These are phyloP conservation scores for Bauhinia variegata DNA, from an alignment of 306 rosid species.

Conservation along the genomic window DNA sequence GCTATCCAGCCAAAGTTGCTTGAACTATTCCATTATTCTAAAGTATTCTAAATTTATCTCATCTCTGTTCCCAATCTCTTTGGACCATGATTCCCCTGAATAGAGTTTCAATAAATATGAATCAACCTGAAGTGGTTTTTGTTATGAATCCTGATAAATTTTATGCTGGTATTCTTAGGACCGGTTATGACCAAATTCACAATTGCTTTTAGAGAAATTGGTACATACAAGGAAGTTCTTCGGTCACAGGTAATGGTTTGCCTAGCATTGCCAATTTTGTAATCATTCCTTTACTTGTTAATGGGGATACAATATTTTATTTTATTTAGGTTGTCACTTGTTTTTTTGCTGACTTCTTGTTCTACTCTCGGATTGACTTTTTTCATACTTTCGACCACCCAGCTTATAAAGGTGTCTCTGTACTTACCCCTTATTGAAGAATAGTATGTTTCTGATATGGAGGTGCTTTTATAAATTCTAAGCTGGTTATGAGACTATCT, in stretches of 20 bases:
- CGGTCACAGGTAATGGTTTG: conserved; percentile 72
- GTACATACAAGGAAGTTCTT: conserved; percentile 90
- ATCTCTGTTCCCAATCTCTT: conserved; percentile 14
- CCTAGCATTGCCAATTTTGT: background rate
- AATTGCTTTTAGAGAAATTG: conserved; percentile 84
- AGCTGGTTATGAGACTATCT: conserved; percentile 11
- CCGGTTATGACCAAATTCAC: conserved; percentile 92
- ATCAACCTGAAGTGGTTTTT: background rate
- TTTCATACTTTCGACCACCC: conserved; percentile 28
- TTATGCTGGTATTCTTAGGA: conserved; percentile 52
- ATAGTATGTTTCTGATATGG: background rate
- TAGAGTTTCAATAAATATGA: conserved; percentile 12
- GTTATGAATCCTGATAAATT: conserved; percentile 29
- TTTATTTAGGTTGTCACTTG: conserved; percentile 11
- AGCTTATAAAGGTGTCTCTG: conserved; percentile 18
- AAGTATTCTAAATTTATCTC: conserved; percentile 23
- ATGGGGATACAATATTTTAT: conserved; percentile 26
- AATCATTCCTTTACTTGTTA: conserved; percentile 12
- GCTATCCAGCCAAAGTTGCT: conserved; percentile 25
- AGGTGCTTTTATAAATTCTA: conserved; percentile 6
- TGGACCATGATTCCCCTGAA: conserved; percentile 25
- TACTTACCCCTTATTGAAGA: conserved; percentile 7
- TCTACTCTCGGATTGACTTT: conserved; percentile 12
- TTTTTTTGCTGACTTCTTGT: conserved; percentile 10
- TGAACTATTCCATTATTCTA: conserved; percentile 16